These are phyloP conservation scores for Mucor sp. DNA, from an alignment of 371 early-diverging fungal genomes.

Conservation along the genomic window DNA sequence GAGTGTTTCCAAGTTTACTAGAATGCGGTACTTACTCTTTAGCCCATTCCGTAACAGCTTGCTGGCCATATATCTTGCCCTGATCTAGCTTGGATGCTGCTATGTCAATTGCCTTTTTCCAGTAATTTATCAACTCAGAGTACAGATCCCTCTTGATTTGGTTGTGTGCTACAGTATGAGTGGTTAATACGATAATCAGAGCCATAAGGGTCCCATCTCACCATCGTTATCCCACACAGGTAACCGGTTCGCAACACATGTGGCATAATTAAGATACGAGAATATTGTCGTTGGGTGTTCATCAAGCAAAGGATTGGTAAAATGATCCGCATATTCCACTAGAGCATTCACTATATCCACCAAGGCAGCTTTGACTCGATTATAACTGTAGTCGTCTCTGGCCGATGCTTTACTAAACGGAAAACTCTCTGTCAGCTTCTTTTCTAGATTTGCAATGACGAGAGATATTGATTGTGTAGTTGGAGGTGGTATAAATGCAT, in stretches of 20 bases:
- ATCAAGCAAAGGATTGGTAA: constrained; percentile 62
- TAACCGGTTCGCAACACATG: constrained; percentile 67
- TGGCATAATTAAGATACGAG: constrained; percentile 71
- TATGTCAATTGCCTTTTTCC: constrained; percentile 73
- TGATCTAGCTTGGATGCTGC: constrained; percentile 70
- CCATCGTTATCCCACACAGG: constrained; percentile 72
- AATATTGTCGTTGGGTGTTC: constrained; percentile 73
- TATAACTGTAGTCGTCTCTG: constrained; percentile 18
- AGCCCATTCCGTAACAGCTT: constrained; percentile 80
- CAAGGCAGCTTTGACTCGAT: constrained; percentile 18
- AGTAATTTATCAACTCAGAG: constrained; percentile 65
- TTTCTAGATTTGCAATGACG: constrained; percentile 66
- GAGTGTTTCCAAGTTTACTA: too few relatives aligned
- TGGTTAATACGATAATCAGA: background rate
- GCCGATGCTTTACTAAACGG: constrained; percentile 59
- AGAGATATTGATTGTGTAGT: constrained; percentile 71
- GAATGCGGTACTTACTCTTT: constrained; percentile 45
- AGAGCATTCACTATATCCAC: constrained; percentile 54
- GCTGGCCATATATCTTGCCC: constrained; percentile 76
- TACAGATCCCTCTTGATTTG: constrained; percentile 63
- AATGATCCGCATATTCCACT: constrained; percentile 80
- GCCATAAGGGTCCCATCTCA: background rate
- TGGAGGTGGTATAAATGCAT: constrained; percentile 71
- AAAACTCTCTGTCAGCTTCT: constrained; percentile 68
- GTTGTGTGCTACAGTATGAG: constrained; percentile 50